Evolutionary conservation across 1,139 yeast genomes (phyloP), one percentile per base, ranked within the genome.

Genomic region (Scheffersomyces parashehatae): DNA sequence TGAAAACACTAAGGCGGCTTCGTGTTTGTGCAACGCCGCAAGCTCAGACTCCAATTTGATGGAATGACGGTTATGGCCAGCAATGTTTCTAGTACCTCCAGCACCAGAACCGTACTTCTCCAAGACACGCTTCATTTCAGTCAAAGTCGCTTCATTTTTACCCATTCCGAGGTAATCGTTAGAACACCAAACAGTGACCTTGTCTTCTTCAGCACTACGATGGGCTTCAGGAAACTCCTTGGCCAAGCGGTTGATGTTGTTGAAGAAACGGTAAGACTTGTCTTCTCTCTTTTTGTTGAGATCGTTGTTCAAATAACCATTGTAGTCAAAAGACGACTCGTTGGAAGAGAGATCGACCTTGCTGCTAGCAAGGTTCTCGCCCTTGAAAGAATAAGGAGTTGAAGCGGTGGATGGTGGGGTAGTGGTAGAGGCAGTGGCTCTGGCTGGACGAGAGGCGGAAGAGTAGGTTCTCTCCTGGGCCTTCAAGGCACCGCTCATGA

Each of bases 41-140:
- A 90, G 64, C 56, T 89, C 91, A 14, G 86, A 75, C 68, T 93
- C 99, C 61, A 93, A 79, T 54, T 77, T 79, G 61, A 93, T 82
- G 20, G 98, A 96, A 59, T 88, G 95, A 48, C 73, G 68, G 69
- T 93, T 95, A 68, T 95, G 99, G 46, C 99, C 99, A 1, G 99
- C 99, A 63, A 93, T 93, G 70, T 93, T 93, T 63, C 99, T 82
- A 42, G 99, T 93, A 55, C 99, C 99, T 59, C 99, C 99, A 12
- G 99, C 96, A 57, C 99, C 99, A 11, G 96, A 86, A 55, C 99
- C 99, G 64, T 93, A 93, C 72, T 82, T 84, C 59, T 86, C 88
- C 65, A 93, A 77, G 20, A 95, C 85, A 40, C 74, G 63, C 57
- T 85, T 86, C 95, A 93, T 93, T 46, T 83, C 84, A 20, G 78